Evolutionary conservation across 495 filamentous ascomycete species (phyloP).

Genomic region (Pyrenula massariospora): DNA sequence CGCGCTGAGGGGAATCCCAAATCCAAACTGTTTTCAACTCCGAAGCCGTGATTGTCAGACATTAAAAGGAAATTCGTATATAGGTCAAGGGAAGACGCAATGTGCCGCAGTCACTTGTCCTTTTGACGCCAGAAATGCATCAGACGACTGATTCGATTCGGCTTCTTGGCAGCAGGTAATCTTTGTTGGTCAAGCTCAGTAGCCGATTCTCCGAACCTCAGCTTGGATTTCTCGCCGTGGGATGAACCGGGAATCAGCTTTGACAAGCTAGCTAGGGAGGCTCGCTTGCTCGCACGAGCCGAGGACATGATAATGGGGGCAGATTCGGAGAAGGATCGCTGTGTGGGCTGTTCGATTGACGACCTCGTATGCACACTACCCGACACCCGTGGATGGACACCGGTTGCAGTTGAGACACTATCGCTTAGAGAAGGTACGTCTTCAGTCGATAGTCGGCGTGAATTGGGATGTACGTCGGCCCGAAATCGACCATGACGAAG

Average conservation of each 20-base stretch:
- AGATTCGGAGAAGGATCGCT: conserved; percentile 51
- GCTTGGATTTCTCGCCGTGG: conserved; percentile 68
- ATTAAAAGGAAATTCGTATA: background rate
- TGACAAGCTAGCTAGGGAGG: conserved; percentile 75
- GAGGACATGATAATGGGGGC: conserved; percentile 44
- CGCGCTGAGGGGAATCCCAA: background rate
- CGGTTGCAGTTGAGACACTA: conserved; percentile 76
- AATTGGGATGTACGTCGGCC: conserved; percentile 34
- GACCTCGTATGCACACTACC: conserved; percentile 32
- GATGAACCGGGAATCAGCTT: conserved; percentile 62
- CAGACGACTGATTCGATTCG: conserved; percentile 63
- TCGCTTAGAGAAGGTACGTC: conserved; percentile 81
- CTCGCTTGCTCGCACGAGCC: conserved; percentile 46
- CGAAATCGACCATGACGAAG: background rate
- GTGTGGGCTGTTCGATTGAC: conserved; percentile 49
- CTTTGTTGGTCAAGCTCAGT: conserved; percentile 4
- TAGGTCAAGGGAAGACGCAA: background rate
- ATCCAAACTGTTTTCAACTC: background rate
- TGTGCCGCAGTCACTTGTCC: conserved; percentile 13
- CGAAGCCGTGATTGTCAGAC: background rate
- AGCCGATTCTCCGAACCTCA: conserved; percentile 58
- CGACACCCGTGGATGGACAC: conserved; percentile 35
- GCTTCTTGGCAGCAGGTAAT: conserved; percentile 42
- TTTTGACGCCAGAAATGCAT: conserved; percentile 75
- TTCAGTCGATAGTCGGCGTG: conserved; percentile 65